Percentiles rank a stretch among this genome's conserved stretches.
Conservation (phyloP, 1,139 yeast genomes). For the Taphrina populina region DNA sequence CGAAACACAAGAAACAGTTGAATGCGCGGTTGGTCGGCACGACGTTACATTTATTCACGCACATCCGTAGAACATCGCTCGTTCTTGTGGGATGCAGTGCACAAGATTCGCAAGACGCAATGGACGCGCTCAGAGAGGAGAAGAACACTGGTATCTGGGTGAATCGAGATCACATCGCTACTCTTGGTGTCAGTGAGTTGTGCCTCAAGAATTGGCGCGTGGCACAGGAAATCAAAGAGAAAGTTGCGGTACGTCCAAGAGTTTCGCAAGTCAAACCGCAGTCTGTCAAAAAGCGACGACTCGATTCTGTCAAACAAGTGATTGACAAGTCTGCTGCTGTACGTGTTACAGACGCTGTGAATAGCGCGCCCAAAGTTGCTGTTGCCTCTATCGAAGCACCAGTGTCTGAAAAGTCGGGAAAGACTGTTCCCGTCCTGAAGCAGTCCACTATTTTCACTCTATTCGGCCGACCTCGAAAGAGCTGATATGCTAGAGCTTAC, state of each 20-base stretch:
- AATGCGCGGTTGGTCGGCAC: not conserved
- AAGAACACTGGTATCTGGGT: slow-evolving; percentile 21
- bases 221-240: slow-evolving; percentile 4
- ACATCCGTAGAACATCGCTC: slow-evolving; percentile 30
- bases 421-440: too few species aligned
- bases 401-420: too few species aligned
- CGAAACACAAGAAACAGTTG: slow-evolving; percentile 6
- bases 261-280: too few species aligned
- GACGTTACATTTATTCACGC: slow-evolving; percentile 33
- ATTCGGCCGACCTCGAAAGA: too few species aligned
- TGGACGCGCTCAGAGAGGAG: slow-evolving; percentile 7
- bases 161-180: slow-evolving; percentile 1
- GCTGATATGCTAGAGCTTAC: too few species aligned
- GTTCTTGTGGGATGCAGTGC: slow-evolving; percentile 2
- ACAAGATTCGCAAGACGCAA: not conserved
- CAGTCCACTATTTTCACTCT: slow-evolving; percentile 1
- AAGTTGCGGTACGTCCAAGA: too few species aligned
- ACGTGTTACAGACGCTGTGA: too few species aligned
- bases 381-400: too few species aligned
- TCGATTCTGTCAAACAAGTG: not conserved
- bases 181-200: slow-evolving; percentile 19
- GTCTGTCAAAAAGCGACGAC: not conserved
- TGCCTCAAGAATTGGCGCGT: slow-evolving; percentile 24
- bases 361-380: too few species aligned
- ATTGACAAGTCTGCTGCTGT: too few species aligned